Evolutionary conservation across 225 moss, liverwort and hornwort species (phyloP), one percentile per base, ranked within the genome.

Genomic region (Neckera pumila): DNA sequence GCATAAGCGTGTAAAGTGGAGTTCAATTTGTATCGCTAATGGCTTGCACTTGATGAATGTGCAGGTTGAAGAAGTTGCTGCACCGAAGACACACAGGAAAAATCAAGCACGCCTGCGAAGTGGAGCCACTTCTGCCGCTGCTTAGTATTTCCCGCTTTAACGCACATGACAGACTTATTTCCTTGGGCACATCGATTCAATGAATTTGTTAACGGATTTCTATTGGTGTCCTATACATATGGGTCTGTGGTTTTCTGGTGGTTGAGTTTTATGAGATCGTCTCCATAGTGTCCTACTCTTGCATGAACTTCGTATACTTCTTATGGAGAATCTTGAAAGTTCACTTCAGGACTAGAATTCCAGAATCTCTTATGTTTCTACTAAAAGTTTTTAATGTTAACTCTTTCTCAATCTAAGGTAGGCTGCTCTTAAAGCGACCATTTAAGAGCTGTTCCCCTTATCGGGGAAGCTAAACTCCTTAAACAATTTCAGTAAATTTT

Each of bases 71-170:
- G 91, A 87, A 69, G 89, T 87, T 65, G 66, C 69, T 83, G 92
- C 82, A 40, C 90, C 90, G 16, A 86, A 67, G 60, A 71, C 69
- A 43, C 81, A 80, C 82, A 81, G 85, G 82, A 94, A 87, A 83
- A 88, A 89, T 45, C 92, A 94, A 76, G 90, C 78, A 22, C 90
- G 91, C 53, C 87, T 94, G 71, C 92, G 94, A 54, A 94, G 90
- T 71, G 91, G 91, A 62, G 53, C 90, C 27, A 86, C 91, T 58
- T 90, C 90, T 82, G 79, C 82, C 60, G 19, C 88, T 80, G 70
- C 85, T 74, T 89, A 90, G 88, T 64, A 51, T 66, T 67, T n/a
- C 53, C 69, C 51, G 43, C 36, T 3, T 38, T 33, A 63, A 43
- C 42, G 59, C 66, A 42, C 59, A 43, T 58, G 88, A 66, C 51